phyloP scores from a whole-genome alignment of 208 protist genomes.

The Acanthamoeba lenticulata region DNA sequence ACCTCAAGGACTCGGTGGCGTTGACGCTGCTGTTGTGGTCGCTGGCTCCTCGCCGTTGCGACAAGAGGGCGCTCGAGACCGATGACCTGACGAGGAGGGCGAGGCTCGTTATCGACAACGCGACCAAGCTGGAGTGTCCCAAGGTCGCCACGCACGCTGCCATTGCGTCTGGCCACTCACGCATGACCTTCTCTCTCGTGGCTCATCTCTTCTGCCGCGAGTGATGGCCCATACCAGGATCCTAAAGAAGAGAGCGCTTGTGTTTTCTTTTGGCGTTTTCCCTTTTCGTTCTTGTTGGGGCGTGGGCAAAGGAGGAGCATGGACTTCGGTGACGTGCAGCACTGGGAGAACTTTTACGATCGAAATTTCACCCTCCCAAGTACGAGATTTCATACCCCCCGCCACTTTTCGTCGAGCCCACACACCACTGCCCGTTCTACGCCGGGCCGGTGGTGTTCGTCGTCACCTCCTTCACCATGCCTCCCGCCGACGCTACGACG shows the following conservation, averaged over 20 bases:
- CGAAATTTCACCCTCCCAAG: too few species aligned
- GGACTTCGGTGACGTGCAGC: slow-evolving; percentile 11
- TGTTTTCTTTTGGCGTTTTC: neutral
- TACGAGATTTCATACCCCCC: neutral
- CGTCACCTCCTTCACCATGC: neutral
- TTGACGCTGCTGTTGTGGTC: slow-evolving; percentile 5
- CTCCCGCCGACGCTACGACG: neutral
- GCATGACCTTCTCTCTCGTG: slow-evolving; percentile 50
- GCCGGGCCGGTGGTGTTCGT: neutral
- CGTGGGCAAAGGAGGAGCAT: neutral
- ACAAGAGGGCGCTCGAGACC: slow-evolving; percentile 13
- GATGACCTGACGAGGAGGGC: slow-evolving; percentile 26
- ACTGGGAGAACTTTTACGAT: neutral
- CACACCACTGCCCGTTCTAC: neutral
- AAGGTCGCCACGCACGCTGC: slow-evolving; percentile 4
- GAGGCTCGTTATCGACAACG: slow-evolving; percentile 21
- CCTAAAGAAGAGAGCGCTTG: too few species aligned
- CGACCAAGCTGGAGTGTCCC: neutral
- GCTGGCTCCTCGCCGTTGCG: slow-evolving; percentile 30
- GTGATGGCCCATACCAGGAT: neutral
- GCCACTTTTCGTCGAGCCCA: neutral
- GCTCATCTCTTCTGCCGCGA: slow-evolving; percentile 8
- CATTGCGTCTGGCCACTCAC: neutral
- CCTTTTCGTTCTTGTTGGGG: too few species aligned
- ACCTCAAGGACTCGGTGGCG: slow-evolving; percentile 43